Conservation (phyloP, 148 eudicot genomes). For the Cornus kousa region DNA sequence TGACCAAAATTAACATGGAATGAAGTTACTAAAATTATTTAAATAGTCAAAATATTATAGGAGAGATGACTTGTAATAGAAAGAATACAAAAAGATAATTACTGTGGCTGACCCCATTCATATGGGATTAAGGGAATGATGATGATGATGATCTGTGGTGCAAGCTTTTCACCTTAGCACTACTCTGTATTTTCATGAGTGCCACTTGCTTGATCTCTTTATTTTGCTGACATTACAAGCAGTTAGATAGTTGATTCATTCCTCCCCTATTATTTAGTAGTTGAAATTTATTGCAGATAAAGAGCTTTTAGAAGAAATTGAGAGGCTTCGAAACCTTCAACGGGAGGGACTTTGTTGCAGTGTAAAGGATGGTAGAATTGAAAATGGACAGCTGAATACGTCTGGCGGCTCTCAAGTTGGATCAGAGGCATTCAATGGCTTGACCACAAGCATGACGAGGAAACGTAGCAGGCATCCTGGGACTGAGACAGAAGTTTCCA, state of each 20-base stretch:
- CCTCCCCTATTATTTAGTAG: neutral
- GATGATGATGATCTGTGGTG: too few relatives aligned
- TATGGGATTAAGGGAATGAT: too few relatives aligned
- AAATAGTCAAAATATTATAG: too few relatives aligned
- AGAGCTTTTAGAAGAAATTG: slow-evolving; percentile 53
- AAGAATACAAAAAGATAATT: too few relatives aligned
- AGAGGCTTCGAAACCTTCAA: slow-evolving; percentile 38
- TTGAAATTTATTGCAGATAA: slow-evolving; percentile 35
- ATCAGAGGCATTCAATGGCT: slow-evolving; percentile 16
- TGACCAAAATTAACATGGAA: too few relatives aligned
- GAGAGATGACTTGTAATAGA: too few relatives aligned
- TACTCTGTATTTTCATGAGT: neutral
- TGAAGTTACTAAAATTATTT: too few relatives aligned
- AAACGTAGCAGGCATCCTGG: slow-evolving; percentile 47
- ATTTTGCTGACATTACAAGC: neutral
- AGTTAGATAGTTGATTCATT: neutral
- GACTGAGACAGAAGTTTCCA: slow-evolving; percentile 20
- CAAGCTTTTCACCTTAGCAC: too few relatives aligned
- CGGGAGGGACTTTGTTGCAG: slow-evolving; percentile 29
- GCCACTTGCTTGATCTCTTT: neutral
- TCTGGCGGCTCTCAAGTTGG: slow-evolving; percentile 34
- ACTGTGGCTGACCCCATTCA: too few relatives aligned
- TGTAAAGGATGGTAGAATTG: slow-evolving; percentile 25
- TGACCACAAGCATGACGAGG: slow-evolving; percentile 34
- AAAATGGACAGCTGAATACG: slow-evolving; percentile 11